Conservation (phyloP, 1,139 yeast genomes). For the Suhomyces wounanorum region DNA sequence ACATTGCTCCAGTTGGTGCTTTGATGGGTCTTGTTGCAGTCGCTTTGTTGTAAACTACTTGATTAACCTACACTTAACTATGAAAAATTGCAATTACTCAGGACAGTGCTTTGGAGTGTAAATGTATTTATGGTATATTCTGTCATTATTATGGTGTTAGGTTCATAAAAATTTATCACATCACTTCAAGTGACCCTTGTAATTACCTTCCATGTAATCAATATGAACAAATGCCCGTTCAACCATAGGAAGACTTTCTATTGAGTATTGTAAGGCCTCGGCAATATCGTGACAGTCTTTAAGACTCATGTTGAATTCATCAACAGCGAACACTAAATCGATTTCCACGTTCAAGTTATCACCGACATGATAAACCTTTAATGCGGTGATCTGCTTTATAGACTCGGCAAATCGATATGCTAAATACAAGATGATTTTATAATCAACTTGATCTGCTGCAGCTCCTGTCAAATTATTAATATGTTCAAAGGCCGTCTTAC, state of each 20-base stretch:
- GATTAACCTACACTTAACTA: background rate
- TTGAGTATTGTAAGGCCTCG: constrained; percentile 77
- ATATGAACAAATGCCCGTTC: constrained; percentile 83
- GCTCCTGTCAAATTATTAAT: constrained; percentile 77
- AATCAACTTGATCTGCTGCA: constrained; percentile 62
- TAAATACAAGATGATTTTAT: constrained; percentile 66
- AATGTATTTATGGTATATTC: background rate
- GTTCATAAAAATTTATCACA: background rate
- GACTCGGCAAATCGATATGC: constrained; percentile 71
- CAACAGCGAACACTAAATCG: constrained; percentile 62
- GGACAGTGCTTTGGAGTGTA: background rate
- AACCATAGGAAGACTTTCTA: constrained; percentile 74
- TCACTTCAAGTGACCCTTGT: constrained; percentile 48
- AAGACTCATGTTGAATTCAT: constrained; percentile 46
- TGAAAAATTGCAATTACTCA: background rate
- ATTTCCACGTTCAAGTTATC: constrained; percentile 77
- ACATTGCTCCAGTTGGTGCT: constrained; percentile 20
- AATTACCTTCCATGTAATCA: constrained; percentile 64
- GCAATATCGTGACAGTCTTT: constrained; percentile 80
- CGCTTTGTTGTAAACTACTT: constrained; percentile 3
- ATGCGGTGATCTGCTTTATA: constrained; percentile 63
- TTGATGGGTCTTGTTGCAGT: constrained; percentile 19
- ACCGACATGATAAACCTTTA: constrained; percentile 78
- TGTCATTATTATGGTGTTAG: background rate
- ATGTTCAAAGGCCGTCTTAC: constrained; percentile 64